Base-by-base conservation (phyloP, 2,329 filamentous ascomycete species). In the Xylariaceae sp. region DNA sequence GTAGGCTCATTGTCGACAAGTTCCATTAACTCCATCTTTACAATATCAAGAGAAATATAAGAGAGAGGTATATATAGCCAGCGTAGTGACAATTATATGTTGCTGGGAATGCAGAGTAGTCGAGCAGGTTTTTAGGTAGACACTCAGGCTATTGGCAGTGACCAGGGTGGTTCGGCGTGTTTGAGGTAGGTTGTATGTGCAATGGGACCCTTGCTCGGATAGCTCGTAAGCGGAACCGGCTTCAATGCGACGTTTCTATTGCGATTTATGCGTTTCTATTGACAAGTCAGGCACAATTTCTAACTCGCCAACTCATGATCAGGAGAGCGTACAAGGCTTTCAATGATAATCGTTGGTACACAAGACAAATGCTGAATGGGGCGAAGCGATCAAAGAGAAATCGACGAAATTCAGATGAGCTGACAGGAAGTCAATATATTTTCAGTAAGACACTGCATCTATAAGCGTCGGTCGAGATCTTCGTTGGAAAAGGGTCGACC, bases 1-100 rank as follows among this genome's bases (percentile, higher is more conserved):
- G 78, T 78, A 45, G 80, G 78, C 73, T 85, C 82, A 66, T 84
- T 81, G 56, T 85, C 81, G 56, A 85, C 82, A 59, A 86, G 73
- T 69, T 85, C 82, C 71, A 84, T 77, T 61, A 86, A 76, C 70
- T 85, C 83, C 83, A 86, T 84, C 54, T 66, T 65, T 66, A 17
- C 28, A 57, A 55, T 57, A 39, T 49, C 52, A 48, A 50, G 55
- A 50, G 53, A 57, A 36, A 48, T 22, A 47, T 14, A 40, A 18
- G 34, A 22, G 40, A 42, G 12, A 5, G 11, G 11, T 57, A 54
- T 70, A 70, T 69, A 67, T 61, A 59, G 60, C 47, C 52, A 53
- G 51, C 51, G 54, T 60, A 53, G 58, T 53, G 52, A 55, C 45
- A 50, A 28, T 28, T 28, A 7, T 41, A 56, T 45, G 48, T 54